Evolutionary conservation across 176 grass and related monocot species (phyloP).

Genomic region (Oryza coarctata): DNA sequence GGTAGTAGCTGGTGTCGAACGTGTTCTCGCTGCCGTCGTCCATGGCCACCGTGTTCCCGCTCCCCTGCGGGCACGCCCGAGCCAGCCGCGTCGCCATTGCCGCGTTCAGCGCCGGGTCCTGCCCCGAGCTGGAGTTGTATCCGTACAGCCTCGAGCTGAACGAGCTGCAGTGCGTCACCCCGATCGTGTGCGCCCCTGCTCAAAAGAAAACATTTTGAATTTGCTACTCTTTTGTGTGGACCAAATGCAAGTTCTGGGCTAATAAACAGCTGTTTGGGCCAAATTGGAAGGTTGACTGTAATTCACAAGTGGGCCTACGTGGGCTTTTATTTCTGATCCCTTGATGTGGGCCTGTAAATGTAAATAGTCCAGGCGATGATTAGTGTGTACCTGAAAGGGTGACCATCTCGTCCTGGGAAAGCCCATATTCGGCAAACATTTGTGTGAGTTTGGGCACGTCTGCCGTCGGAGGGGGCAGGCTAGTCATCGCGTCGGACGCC

Average conservation of each 20-base stretch:
- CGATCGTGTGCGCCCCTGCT: conserved; percentile 61
- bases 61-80: conserved; percentile 33
- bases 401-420: conserved; percentile 67
- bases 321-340: not conserved
- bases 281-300: not conserved
- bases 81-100: conserved; percentile 33
- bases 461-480: conserved; percentile 38
- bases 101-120: conserved; percentile 43
- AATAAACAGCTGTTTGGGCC: not conserved
- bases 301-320: not conserved
- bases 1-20: conserved; percentile 50
- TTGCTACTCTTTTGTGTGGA: too few relatives aligned
- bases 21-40: conserved; percentile 43
- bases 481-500: conserved; percentile 33
- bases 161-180: conserved; percentile 53
- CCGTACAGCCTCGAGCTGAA: conserved; percentile 47
- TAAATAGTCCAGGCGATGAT: not conserved
- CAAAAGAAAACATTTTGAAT: not conserved
- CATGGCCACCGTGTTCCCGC: conserved; percentile 35
- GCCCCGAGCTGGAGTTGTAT: conserved; percentile 34
- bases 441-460: conserved; percentile 35
- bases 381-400: conserved; percentile 53
- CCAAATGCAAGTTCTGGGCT: too few relatives aligned
- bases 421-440: conserved; percentile 42
- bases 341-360: not conserved